These are phyloP conservation scores for Cornus suecica DNA, from an alignment of 148 eudicot species.

Conservation along the genomic window DNA sequence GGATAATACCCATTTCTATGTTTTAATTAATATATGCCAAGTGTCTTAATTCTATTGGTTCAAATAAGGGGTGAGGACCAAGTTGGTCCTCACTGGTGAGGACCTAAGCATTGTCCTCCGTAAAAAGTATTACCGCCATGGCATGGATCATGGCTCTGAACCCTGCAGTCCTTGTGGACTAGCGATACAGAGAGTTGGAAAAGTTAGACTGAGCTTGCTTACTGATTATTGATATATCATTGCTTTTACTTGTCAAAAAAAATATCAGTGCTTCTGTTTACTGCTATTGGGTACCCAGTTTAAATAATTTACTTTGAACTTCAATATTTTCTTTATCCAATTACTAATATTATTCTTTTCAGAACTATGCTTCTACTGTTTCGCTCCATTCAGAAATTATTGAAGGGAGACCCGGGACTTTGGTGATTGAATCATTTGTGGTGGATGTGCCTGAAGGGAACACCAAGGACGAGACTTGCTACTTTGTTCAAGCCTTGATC, in stretches of 20 bases:
- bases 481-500: slow-evolving; percentile 47
- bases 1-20: too few relatives aligned
- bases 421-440: slow-evolving; percentile 47
- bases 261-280: background rate
- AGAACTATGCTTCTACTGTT: slow-evolving; percentile 46
- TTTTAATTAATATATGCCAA: too few relatives aligned
- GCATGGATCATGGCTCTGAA: background rate
- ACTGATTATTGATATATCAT: background rate
- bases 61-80: too few relatives aligned
- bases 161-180: background rate
- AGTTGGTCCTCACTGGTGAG: too few relatives aligned
- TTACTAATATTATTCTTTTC: slow-evolving; percentile 16
- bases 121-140: too few relatives aligned
- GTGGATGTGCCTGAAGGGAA: slow-evolving; percentile 52
- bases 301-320: too few relatives aligned
- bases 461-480: slow-evolving; percentile 47
- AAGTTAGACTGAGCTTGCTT: background rate
- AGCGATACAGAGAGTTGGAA: background rate
- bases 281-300: background rate
- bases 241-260: too few relatives aligned
- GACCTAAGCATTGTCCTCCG: too few relatives aligned
- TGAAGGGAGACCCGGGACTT: slow-evolving; percentile 49
- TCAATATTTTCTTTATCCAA: background rate
- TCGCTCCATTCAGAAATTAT: slow-evolving; percentile 44
- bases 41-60: too few relatives aligned